Evolutionary conservation across 2,329 filamentous ascomycete genomes (phyloP).

Genomic region (Exophiala phaeomuriformis): DNA sequence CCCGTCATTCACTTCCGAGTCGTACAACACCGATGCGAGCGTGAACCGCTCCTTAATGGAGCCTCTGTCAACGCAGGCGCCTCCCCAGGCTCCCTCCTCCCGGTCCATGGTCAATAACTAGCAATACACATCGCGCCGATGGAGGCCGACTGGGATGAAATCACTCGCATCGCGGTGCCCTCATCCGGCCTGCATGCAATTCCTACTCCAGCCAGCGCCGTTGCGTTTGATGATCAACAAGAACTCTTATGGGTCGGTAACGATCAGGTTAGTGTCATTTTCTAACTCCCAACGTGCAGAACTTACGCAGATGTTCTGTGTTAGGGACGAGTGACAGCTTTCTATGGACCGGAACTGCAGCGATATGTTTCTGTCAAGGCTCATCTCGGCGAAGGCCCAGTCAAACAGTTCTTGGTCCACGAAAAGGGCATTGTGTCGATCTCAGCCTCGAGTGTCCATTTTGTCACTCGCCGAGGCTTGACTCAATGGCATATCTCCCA

Average conservation of each 20-base stretch:
- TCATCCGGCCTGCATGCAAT: conserved; percentile 64
- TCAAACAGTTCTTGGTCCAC: conserved; percentile 84
- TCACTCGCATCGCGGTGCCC: conserved; percentile 74
- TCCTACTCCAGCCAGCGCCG: conserved; percentile 64
- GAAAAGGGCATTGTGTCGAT: conserved; percentile 85
- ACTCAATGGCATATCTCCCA: conserved; percentile 83
- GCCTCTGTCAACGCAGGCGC: not conserved
- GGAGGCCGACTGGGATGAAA: conserved; percentile 52
- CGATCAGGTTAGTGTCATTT: conserved; percentile 61
- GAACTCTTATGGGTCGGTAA: conserved; percentile 92
- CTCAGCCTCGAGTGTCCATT: conserved; percentile 75
- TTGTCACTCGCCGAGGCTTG: conserved; percentile 73
- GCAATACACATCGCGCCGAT: conserved; percentile 28
- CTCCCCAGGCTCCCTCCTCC: conserved; percentile 15
- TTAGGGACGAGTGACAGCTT: conserved; percentile 81
- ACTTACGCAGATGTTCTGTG: conserved; percentile 2
- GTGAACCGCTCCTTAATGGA: not conserved
- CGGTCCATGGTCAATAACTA: conserved; percentile 6
- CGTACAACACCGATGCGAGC: not conserved
- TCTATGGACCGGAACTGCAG: conserved; percentile 76
- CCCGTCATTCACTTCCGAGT: not conserved
- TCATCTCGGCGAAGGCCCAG: conserved; percentile 66
- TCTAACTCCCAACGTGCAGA: not conserved
- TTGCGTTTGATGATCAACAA: conserved; percentile 82
- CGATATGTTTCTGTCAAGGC: conserved; percentile 85